Evolutionary conservation across 2,329 filamentous ascomycete genomes (phyloP).

Genomic region (Ascosphaera aggregata): DNA sequence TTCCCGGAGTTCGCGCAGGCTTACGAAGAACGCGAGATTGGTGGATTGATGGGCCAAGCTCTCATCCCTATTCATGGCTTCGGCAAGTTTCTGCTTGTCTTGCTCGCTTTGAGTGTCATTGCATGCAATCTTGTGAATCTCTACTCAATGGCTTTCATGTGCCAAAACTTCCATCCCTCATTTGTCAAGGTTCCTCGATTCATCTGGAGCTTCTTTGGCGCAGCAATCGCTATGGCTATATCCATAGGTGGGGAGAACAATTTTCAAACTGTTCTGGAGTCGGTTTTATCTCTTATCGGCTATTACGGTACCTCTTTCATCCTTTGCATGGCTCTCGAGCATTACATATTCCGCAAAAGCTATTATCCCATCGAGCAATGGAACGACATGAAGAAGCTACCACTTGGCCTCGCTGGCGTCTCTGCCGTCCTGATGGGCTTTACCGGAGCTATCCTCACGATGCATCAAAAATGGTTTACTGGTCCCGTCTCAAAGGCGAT

Average conservation of each 20-base stretch:
- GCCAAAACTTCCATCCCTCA: constrained; percentile 38
- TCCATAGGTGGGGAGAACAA: constrained; percentile 44
- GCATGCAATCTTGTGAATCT: constrained; percentile 51
- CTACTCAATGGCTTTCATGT: constrained; percentile 44
- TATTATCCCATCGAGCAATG: constrained; percentile 2
- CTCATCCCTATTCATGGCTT: constrained; percentile 41
- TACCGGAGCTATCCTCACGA: constrained; percentile 3
- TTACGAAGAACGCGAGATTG: constrained; percentile 34
- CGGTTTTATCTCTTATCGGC: constrained; percentile 42
- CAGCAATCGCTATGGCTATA: constrained; percentile 41
- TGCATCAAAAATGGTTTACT: constrained; percentile 4
- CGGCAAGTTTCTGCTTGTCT: constrained; percentile 46
- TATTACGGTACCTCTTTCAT: background rate
- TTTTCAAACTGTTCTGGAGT: constrained; percentile 40
- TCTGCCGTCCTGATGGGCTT: constrained; percentile 3
- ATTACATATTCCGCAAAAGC: constrained; percentile 2
- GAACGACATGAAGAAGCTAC: constrained; percentile 3
- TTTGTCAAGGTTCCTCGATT: constrained; percentile 41
- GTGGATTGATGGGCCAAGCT: constrained; percentile 42
- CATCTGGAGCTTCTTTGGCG: constrained; percentile 39
- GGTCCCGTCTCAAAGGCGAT: constrained; percentile 2
- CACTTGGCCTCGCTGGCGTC: constrained; percentile 3
- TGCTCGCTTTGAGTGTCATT: constrained; percentile 42
- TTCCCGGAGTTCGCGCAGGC: constrained; percentile 31
- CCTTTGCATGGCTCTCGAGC: constrained; percentile 1